Conservation (phyloP, 257 asterid genomes). For the Petunia secreta region DNA sequence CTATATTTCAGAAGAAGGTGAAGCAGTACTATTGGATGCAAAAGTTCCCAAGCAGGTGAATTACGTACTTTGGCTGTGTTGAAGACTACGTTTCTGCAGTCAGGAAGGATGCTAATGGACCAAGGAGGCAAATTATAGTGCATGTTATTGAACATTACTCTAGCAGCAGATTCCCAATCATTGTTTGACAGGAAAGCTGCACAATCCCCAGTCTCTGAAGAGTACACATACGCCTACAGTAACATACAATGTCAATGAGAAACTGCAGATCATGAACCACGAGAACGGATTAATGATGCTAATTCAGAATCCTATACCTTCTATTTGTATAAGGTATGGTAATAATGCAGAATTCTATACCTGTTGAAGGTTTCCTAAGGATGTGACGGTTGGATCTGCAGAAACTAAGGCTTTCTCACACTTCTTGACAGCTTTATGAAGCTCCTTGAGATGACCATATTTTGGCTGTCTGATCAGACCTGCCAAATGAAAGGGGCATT, state of each 20-base stretch:
- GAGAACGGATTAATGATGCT: not conserved
- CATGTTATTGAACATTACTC: conserved; percentile 85
- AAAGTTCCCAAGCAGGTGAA: not conserved
- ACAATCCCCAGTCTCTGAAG: conserved; percentile 78
- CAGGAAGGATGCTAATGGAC: conserved; percentile 97
- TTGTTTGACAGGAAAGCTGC: conserved; percentile 90
- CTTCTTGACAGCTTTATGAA: conserved; percentile 77
- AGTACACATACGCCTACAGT: conserved; percentile 76
- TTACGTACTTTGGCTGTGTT: conserved; percentile 88
- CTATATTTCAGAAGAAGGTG: not conserved
- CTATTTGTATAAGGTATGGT: no score
- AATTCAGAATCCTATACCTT: no score
- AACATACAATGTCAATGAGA: conserved; percentile 25
- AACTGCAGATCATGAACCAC: not conserved
- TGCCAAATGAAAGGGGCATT: conserved; percentile 10
- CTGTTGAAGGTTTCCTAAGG: conserved; percentile 91
- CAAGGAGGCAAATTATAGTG: conserved; percentile 88
- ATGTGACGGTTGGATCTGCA: conserved; percentile 78
- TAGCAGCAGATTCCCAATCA: conserved; percentile 52
- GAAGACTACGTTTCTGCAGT: conserved; percentile 85
- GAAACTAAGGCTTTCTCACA: conserved; percentile 81
- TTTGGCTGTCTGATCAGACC: conserved; percentile 80
- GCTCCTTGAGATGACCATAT: conserved; percentile 88
- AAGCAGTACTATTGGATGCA: conserved; percentile 3
- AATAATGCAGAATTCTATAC: conserved; percentile 45